A percentile compares a stretch with the other conserved stretches of the same genome.
Evolutionary conservation across 805 yeast species (phyloP).

Genomic region (Candida gorgasii): DNA sequence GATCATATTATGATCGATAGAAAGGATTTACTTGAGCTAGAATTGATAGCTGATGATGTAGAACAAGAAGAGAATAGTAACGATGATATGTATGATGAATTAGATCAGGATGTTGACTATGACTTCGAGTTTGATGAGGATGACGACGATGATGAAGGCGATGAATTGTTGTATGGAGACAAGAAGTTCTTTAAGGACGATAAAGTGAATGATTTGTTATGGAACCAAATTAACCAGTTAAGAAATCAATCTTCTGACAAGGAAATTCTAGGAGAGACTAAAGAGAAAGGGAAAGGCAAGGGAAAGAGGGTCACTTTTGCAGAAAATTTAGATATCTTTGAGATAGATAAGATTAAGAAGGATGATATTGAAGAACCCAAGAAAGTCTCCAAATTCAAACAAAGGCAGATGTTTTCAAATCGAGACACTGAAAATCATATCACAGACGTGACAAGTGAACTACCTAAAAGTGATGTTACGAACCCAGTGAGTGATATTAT

Average conservation of each 20-base stretch:
- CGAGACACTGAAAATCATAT: not conserved
- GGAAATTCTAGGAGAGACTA: not conserved
- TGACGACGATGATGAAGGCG: slow-evolving; percentile 35
- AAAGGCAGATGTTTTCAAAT: not conserved
- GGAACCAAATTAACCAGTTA: slow-evolving; percentile 40
- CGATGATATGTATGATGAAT: slow-evolving; percentile 23
- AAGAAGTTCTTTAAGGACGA: slow-evolving; percentile 17
- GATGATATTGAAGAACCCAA: slow-evolving; percentile 34
- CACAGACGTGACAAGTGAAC: not conserved
- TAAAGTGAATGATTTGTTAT: slow-evolving; percentile 26
- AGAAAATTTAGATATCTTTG: slow-evolving; percentile 54
- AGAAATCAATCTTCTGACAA: slow-evolving; percentile 17
- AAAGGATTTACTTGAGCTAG: slow-evolving; percentile 53
- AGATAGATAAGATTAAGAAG: slow-evolving; percentile 57
- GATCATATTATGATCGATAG: slow-evolving; percentile 26
- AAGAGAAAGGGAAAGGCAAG: slow-evolving; percentile 1
- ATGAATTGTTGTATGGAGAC: slow-evolving; percentile 23
- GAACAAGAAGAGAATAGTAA: slow-evolving; percentile 30
- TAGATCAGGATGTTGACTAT: slow-evolving; percentile 38
- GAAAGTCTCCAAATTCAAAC: slow-evolving; percentile 21
- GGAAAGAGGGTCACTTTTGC: slow-evolving; percentile 56
- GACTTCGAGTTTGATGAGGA: slow-evolving; percentile 34
- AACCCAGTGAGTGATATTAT: not conserved
- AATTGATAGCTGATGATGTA: slow-evolving; percentile 52
- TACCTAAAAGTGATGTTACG: slow-evolving; percentile 7